A percentile compares a stretch with the other conserved stretches of the same genome.
Conservation (phyloP, 1,284 basidiomycete genomes). For the Cystobasidiaceae sp. region DNA sequence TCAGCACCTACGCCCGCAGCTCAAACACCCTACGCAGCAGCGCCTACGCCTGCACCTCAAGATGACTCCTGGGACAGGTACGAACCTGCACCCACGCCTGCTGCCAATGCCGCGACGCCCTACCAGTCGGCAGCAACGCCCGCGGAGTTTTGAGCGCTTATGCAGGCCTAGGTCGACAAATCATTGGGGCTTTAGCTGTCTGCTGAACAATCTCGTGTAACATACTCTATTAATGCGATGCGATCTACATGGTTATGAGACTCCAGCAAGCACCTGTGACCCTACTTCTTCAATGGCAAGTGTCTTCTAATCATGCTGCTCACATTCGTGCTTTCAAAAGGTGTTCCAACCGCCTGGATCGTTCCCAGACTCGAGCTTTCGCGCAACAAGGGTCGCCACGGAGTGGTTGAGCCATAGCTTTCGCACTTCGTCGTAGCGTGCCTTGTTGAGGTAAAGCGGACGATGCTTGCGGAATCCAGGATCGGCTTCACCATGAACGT, state of each 20-base stretch:
- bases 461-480: slow-evolving; percentile 81
- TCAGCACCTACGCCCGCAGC: slow-evolving; percentile 39
- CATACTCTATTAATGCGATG: too few species aligned
- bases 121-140: slow-evolving; percentile 51
- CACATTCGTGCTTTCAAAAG: slow-evolving; percentile 51
- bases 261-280: too few species aligned
- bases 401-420: slow-evolving; percentile 84
- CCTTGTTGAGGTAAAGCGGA: slow-evolving; percentile 77
- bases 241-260: too few species aligned
- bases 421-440: slow-evolving; percentile 86
- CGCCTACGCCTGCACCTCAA: slow-evolving; percentile 37
- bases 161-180: too few species aligned
- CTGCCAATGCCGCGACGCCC: slow-evolving; percentile 35
- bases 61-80: slow-evolving; percentile 15
- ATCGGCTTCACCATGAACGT: slow-evolving; percentile 91
- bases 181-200: too few species aligned
- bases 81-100: slow-evolving; percentile 32
- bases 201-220: too few species aligned
- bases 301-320: too few species aligned
- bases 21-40: slow-evolving; percentile 40
- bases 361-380: slow-evolving; percentile 80
- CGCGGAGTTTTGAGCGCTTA: too few species aligned
- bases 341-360: slow-evolving; percentile 92
- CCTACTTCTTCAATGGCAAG: too few species aligned
- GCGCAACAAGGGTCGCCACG: slow-evolving; percentile 82